phyloP scores from a whole-genome alignment of 768 basidiomycete genomes.

The Hydnum rufescens region DNA sequence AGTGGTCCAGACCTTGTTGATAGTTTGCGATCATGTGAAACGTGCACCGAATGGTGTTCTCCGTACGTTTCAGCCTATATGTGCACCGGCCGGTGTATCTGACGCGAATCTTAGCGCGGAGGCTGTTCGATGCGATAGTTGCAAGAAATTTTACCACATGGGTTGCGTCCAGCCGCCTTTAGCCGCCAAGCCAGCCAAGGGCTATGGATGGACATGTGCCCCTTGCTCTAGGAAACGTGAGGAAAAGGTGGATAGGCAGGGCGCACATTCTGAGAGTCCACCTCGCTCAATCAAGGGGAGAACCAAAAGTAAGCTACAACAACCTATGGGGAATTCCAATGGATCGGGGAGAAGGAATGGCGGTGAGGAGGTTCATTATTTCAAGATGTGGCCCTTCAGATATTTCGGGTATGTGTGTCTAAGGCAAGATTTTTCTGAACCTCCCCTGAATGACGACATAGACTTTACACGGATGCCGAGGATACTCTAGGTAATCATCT shows the following conservation, averaged over 20 bases:
- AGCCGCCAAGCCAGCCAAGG: constrained; percentile 75
- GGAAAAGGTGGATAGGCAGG: constrained; percentile 62
- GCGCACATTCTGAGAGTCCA: constrained; percentile 39
- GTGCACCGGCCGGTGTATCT: constrained; percentile 5
- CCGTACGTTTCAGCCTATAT: constrained; percentile 27
- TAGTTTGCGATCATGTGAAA: constrained; percentile 60
- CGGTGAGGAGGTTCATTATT: constrained; percentile 64
- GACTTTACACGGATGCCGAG: constrained; percentile 76
- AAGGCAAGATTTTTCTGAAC: background rate
- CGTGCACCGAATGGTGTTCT: constrained; percentile 78
- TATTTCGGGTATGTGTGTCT: constrained; percentile 79
- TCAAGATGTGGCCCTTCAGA: constrained; percentile 83
- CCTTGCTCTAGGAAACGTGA: constrained; percentile 79
- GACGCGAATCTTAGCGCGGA: constrained; percentile 17
- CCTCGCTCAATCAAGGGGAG: no score
- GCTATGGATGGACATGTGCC: constrained; percentile 95
- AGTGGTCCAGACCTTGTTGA: constrained; percentile 79
- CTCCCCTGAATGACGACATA: constrained; percentile 19
- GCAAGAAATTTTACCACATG: constrained; percentile 93
- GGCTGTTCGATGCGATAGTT: constrained; percentile 76
- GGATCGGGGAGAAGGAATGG: no score
- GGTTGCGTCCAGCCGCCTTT: constrained; percentile 82
- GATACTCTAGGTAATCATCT: constrained; percentile 65
- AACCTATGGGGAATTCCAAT: no score
- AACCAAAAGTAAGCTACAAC: no score